Evolutionary conservation across 2,329 filamentous ascomycete species (phyloP).

Genomic region (Diaporthe sp.): DNA sequence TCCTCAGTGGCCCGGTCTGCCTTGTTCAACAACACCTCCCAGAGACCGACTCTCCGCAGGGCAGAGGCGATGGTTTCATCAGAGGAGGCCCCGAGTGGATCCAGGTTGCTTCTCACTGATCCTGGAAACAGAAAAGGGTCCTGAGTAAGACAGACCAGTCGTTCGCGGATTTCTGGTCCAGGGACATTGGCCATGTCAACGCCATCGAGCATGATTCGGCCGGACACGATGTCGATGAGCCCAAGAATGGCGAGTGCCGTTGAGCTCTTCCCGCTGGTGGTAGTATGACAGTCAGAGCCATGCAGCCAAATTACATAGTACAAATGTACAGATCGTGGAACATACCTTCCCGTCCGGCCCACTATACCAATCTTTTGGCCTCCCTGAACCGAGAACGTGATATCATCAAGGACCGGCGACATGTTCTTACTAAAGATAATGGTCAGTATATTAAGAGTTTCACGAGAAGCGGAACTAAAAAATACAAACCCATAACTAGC

Average conservation of each 20-base stretch:
- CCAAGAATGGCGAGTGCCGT: constrained; percentile 59
- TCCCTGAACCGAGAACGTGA: constrained; percentile 19
- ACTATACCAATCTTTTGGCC: constrained; percentile 35
- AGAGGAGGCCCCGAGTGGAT: constrained; percentile 52
- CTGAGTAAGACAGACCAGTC: constrained; percentile 61
- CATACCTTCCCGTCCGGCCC: constrained; percentile 46
- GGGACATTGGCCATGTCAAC: constrained; percentile 51
- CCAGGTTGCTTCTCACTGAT: constrained; percentile 61
- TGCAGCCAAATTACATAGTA: not conserved
- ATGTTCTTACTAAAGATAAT: not conserved
- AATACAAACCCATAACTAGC: constrained; percentile 24
- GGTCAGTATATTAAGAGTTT: not conserved
- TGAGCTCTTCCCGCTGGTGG: constrained; percentile 63
- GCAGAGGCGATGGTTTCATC: constrained; percentile 58
- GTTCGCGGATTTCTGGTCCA: constrained; percentile 44
- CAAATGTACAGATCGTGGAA: too few relatives aligned
- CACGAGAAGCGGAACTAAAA: rapidly evolving
- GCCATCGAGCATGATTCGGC: constrained; percentile 59
- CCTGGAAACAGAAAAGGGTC: constrained; percentile 63
- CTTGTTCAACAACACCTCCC: constrained; percentile 52
- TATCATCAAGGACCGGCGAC: not conserved
- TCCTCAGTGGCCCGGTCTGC: constrained; percentile 45
- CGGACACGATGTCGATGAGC: constrained; percentile 58
- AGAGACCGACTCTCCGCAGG: constrained; percentile 59
- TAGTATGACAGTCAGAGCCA: not conserved